phyloP scores from a whole-genome alignment of 2,329 filamentous ascomycete genomes.

The Colletotrichum lentis region DNA sequence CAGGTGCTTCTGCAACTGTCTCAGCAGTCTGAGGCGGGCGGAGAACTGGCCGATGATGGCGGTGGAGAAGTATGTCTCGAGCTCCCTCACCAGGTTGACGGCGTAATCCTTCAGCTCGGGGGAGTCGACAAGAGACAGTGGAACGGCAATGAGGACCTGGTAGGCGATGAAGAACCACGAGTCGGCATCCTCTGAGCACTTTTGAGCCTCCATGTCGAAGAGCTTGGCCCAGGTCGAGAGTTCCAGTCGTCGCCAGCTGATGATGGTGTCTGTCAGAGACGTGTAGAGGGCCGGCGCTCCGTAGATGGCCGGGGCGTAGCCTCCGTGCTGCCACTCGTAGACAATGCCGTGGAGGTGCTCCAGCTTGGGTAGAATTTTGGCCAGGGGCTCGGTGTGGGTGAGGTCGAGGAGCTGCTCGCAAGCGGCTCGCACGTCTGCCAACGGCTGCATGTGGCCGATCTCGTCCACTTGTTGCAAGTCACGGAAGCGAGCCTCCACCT shows the following conservation, averaged over 20 bases:
- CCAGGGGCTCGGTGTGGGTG: slow-evolving; percentile 81
- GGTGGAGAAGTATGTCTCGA: slow-evolving; percentile 80
- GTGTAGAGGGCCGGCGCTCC: slow-evolving; percentile 76
- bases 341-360: slow-evolving; percentile 87
- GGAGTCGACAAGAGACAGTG: slow-evolving; percentile 70
- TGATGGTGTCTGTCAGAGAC: slow-evolving; percentile 78
- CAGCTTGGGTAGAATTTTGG: slow-evolving; percentile 82
- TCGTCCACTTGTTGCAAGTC: slow-evolving; percentile 73
- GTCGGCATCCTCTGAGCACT: slow-evolving; percentile 78
- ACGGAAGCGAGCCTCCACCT: slow-evolving; percentile 75
- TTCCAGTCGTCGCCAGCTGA: slow-evolving; percentile 90
- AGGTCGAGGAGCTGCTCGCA: slow-evolving; percentile 81
- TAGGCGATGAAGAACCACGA: slow-evolving; percentile 98
- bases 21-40: slow-evolving; percentile 75
- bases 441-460: slow-evolving; percentile 75
- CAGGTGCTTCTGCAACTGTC: slow-evolving; percentile 71
- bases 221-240: slow-evolving; percentile 90
- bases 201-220: slow-evolving; percentile 82
- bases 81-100: slow-evolving; percentile 73
- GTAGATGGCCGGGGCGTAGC: slow-evolving; percentile 84
- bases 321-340: slow-evolving; percentile 89
- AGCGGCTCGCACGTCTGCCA: slow-evolving; percentile 78
- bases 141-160: slow-evolving; percentile 82
- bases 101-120: slow-evolving; percentile 70
- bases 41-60: slow-evolving; percentile 84